Evolutionary conservation across 2,329 filamentous ascomycete species (phyloP).

Genomic region (Botryotinia calthae): DNA sequence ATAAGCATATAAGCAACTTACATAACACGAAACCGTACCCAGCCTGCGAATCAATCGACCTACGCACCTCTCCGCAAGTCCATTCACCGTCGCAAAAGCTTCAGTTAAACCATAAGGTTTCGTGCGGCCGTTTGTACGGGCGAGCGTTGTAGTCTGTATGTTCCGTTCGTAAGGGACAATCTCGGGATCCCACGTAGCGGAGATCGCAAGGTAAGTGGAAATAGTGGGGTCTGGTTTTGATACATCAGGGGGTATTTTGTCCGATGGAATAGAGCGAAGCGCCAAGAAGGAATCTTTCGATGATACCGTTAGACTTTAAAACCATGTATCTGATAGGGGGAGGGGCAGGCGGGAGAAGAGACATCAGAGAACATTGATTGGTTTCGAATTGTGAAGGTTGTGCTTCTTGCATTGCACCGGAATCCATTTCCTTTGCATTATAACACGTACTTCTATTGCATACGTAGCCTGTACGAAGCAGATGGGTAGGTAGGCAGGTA

Average conservation of each 20-base stretch:
- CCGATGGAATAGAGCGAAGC: conserved; percentile 12
- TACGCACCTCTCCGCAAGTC: neutral
- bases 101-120: neutral
- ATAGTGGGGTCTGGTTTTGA: neutral
- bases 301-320: neutral
- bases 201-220: neutral
- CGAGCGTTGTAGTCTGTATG: neutral
- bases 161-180: neutral
- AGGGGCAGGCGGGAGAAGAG: neutral
- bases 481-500: neutral
- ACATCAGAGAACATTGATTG: conserved; percentile 1
- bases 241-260: neutral
- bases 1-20: neutral
- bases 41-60: neutral
- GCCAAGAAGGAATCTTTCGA: neutral
- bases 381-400: neutral
- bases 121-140: neutral
- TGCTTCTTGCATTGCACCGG: conserved; percentile 1
- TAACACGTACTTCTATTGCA: neutral
- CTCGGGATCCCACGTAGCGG: neutral
- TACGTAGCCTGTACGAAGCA: neutral
- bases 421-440: conserved; percentile 3
- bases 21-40: neutral
- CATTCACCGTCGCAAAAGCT: neutral
- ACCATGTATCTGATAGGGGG: neutral